Conservation (phyloP, 2,329 filamentous ascomycete species). For the Cordyceps javanica region DNA sequence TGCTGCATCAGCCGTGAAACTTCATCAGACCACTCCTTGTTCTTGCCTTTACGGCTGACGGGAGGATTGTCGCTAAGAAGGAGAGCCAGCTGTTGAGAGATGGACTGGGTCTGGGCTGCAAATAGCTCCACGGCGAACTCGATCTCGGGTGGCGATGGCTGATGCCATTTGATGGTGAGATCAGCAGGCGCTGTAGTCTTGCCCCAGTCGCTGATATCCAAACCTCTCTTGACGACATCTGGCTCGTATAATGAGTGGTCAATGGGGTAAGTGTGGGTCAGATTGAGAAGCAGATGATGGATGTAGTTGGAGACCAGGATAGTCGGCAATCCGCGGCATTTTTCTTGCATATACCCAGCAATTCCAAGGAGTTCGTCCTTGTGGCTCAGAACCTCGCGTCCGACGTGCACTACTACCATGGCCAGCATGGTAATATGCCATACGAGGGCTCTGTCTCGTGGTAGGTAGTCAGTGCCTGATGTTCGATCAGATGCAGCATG, state of each 20-base stretch:
- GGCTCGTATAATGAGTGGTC: constrained; percentile 86
- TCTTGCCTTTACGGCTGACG: constrained; percentile 86
- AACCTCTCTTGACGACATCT: constrained; percentile 61
- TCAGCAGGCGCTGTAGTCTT: constrained; percentile 66
- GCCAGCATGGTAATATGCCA: constrained; percentile 97
- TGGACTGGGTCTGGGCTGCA: constrained; percentile 71
- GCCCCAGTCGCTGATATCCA: constrained; percentile 80
- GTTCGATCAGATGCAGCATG: constrained; percentile 91
- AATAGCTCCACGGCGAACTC: constrained; percentile 87
- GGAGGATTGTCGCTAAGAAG: constrained; percentile 77
- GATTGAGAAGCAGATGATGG: constrained; percentile 88
- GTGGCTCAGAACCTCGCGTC: constrained; percentile 81
- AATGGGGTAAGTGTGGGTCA: constrained; percentile 89
- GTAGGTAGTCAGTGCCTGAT: constrained; percentile 86
- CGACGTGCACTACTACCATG: constrained; percentile 97
- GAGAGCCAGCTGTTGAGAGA: constrained; percentile 65
- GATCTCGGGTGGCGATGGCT: constrained; percentile 72
- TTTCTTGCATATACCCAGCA: constrained; percentile 92
- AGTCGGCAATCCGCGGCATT: constrained; percentile 86
- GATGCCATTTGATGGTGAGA: constrained; percentile 86
- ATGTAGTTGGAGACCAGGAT: constrained; percentile 97
- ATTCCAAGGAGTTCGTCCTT: constrained; percentile 86
- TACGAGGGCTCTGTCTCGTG: constrained; percentile 83
- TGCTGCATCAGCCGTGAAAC: constrained; percentile 85
- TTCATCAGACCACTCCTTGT: constrained; percentile 98